phyloP scores from a whole-genome alignment of 2,329 filamentous ascomycete genomes.

The Colletotrichum godetiae region DNA sequence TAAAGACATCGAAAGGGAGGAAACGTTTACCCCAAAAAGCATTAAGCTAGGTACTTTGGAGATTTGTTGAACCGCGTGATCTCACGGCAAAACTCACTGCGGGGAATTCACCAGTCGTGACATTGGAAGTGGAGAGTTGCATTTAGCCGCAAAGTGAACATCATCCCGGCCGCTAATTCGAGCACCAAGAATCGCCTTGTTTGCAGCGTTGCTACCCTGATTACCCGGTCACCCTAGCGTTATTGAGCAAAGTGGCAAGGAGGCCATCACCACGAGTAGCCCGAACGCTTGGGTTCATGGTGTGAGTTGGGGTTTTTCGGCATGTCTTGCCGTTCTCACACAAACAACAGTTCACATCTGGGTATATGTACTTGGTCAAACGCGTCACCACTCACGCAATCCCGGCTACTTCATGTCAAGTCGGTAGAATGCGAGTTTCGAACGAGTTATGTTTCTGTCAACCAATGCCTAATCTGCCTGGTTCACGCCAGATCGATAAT shows the following conservation, averaged over 20 bases:
- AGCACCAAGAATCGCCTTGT: not conserved
- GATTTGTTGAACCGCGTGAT: not conserved
- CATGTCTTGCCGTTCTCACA: not conserved
- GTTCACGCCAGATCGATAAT: not conserved
- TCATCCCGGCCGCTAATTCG: not conserved
- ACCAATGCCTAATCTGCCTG: not conserved
- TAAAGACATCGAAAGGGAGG: not conserved
- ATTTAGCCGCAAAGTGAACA: constrained; percentile 33
- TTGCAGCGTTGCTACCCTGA: not conserved
- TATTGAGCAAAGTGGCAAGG: not conserved
- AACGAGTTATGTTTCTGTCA: not conserved
- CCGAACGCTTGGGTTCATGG: not conserved
- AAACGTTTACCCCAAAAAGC: constrained; percentile 22
- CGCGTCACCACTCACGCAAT: not conserved
- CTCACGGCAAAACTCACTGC: constrained; percentile 23
- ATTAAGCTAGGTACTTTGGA: not conserved
- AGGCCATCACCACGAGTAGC: not conserved
- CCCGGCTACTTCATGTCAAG: not conserved
- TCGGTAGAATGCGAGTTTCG: too few species aligned
- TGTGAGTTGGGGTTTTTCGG: not conserved
- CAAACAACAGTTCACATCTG: not conserved
- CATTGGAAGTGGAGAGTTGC: constrained; percentile 30
- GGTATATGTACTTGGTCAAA: not conserved
- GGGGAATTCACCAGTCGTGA: constrained; percentile 17
- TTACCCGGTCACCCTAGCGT: constrained; percentile 14